Percentiles rank a stretch among this genome's conserved stretches.
phyloP scores from a whole-genome alignment of 2,329 filamentous ascomycete genomes.

The Cadophora malorum region DNA sequence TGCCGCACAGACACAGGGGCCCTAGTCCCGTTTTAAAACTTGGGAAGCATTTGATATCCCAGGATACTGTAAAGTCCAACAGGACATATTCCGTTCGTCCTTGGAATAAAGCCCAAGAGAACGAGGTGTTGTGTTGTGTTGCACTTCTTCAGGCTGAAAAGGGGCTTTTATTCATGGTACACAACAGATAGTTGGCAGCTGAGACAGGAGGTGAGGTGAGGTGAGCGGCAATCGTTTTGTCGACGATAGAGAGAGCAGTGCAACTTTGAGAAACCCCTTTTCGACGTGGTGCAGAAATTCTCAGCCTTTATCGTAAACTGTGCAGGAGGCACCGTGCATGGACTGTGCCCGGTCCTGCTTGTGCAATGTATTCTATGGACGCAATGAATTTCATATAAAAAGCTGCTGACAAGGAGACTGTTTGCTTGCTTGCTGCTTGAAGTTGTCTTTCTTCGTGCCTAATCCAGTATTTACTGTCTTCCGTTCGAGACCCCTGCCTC shows the following conservation, averaged over 20 bases:
- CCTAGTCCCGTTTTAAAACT: slow-evolving; percentile 20
- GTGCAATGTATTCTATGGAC: neutral
- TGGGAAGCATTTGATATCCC: slow-evolving; percentile 17
- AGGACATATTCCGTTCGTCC: neutral
- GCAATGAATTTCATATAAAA: neutral
- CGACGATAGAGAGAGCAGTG: neutral
- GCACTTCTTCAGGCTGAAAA: neutral
- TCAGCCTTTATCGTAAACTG: neutral
- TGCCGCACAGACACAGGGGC: slow-evolving; percentile 13
- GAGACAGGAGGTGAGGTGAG: slow-evolving; percentile 5
- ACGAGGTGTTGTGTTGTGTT: neutral
- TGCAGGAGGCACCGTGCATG: neutral
- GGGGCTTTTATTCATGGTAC: neutral
- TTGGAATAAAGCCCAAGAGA: neutral
- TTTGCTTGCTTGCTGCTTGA: neutral
- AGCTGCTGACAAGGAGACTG: neutral
- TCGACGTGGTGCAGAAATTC: slow-evolving; percentile 1
- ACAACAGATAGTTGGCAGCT: neutral
- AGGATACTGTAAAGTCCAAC: neutral
- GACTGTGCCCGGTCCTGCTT: neutral
- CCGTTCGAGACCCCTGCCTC: slow-evolving; percentile 11
- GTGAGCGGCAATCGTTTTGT: slow-evolving; percentile 1
- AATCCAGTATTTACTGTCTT: slow-evolving; percentile 4
- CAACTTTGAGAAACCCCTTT: neutral
- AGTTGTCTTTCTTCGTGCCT: slow-evolving; percentile 5